Conservation (phyloP, 2,329 filamentous ascomycete species). For the Fusarium tupiense region DNA sequence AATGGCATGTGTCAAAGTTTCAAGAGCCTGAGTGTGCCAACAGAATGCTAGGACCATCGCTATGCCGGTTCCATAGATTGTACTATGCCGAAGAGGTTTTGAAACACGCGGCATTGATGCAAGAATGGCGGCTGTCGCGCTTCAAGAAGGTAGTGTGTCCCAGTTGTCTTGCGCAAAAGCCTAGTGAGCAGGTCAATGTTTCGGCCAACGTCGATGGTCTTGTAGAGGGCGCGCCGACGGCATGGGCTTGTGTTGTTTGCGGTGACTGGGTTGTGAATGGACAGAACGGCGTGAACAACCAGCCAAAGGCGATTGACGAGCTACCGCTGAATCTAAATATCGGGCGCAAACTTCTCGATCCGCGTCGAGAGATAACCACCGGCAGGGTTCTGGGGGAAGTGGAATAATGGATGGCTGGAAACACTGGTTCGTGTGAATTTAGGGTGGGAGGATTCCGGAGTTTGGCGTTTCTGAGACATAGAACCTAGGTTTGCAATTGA, state of each 20-base stretch:
- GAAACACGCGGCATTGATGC: slow-evolving; percentile 35
- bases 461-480: slow-evolving; percentile 24
- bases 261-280: slow-evolving; percentile 45
- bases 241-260: slow-evolving; percentile 51
- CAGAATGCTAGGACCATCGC: slow-evolving; percentile 46
- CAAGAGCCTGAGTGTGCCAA: slow-evolving; percentile 41
- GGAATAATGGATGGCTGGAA: slow-evolving; percentile 1
- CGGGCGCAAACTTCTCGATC: slow-evolving; percentile 1
- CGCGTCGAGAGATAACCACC: background rate
- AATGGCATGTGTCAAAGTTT: slow-evolving; percentile 22
- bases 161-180: slow-evolving; percentile 41
- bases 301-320: slow-evolving; percentile 32
- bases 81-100: slow-evolving; percentile 41
- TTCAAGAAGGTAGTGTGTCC: slow-evolving; percentile 46
- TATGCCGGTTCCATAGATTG: slow-evolving; percentile 51
- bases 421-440: background rate
- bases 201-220: slow-evolving; percentile 33
- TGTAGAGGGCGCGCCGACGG: slow-evolving; percentile 3
- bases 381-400: background rate
- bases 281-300: slow-evolving; percentile 20
- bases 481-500: slow-evolving; percentile 11
- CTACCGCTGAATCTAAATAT: slow-evolving; percentile 21
- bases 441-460: slow-evolving; percentile 2
- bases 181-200: slow-evolving; percentile 13
- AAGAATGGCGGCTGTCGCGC: slow-evolving; percentile 39